Evolutionary conservation across 495 filamentous ascomycete species (phyloP).

Genomic region (Xylaria longipes): DNA sequence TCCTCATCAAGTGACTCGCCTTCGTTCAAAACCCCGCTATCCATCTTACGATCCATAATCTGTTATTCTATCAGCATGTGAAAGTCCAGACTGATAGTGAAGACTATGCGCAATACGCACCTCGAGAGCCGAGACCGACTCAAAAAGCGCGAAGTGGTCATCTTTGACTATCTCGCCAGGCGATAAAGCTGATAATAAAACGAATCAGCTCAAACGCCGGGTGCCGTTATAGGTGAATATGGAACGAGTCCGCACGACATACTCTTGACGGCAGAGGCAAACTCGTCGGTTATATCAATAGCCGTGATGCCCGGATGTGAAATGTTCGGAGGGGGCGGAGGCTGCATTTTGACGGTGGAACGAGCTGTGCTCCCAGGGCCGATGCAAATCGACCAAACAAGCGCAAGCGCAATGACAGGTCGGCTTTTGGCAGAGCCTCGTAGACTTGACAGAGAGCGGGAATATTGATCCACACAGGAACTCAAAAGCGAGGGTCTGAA

Average conservation of each 20-base stretch:
- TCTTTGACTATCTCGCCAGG: conserved; percentile 91
- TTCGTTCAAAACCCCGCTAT: conserved; percentile 80
- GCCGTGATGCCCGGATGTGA: conserved; percentile 59
- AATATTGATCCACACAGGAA: not conserved
- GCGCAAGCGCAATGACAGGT: not conserved
- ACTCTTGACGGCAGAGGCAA: conserved; percentile 74
- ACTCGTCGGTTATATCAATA: conserved; percentile 79
- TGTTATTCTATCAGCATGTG: conserved; percentile 41
- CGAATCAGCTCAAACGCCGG: conserved; percentile 23
- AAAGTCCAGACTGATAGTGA: not conserved
- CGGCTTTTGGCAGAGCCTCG: conserved; percentile 9
- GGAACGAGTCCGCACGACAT: conserved; percentile 11
- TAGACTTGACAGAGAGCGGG: not conserved
- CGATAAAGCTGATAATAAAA: conserved; percentile 62
- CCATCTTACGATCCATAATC: conserved; percentile 99
- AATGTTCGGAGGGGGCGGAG: conserved; percentile 43
- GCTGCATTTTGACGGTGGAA: conserved; percentile 31
- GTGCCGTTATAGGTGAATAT: too few relatives aligned
- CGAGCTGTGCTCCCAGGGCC: not conserved
- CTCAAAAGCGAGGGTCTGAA: not conserved
- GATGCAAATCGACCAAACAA: not conserved
- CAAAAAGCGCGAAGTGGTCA: conserved; percentile 90
- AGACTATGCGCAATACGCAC: conserved; percentile 48
- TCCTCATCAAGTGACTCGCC: conserved; percentile 83
- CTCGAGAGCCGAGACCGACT: conserved; percentile 93